phyloP scores from a whole-genome alignment of 176 grass and related monocot genomes.

The Carex cristatella region DNA sequence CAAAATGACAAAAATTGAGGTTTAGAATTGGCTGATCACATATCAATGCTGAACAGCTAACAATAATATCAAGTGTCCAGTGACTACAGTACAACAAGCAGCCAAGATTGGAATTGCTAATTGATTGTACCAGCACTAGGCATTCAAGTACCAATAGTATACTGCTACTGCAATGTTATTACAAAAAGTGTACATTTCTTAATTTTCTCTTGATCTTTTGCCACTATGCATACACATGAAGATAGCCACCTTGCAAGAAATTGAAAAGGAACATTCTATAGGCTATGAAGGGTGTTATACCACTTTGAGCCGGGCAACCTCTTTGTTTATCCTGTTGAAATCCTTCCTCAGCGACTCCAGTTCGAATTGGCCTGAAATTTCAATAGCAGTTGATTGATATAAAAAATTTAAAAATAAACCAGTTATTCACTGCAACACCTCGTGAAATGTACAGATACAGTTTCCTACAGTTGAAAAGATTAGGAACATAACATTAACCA shows the following conservation, averaged over 20 bases:
- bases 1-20: not conserved
- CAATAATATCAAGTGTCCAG: not conserved
- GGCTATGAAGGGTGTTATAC: constrained; percentile 25
- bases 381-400: not conserved
- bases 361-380: constrained; percentile 64
- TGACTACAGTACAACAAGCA: not conserved
- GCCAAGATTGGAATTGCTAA: not conserved
- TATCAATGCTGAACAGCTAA: not conserved
- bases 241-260: not conserved
- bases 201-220: not conserved
- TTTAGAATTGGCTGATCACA: not conserved
- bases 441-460: not conserved
- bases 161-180: not conserved
- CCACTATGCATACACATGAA: not conserved
- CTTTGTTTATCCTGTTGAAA: constrained; percentile 81
- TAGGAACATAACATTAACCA: not conserved
- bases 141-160: not conserved
- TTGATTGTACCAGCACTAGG: not conserved
- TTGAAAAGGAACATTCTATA: not conserved
- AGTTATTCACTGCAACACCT: not conserved
- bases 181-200: not conserved
- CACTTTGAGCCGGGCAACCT: constrained; percentile 70
- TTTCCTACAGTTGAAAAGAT: not conserved
- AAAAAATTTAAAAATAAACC: not conserved
- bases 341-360: constrained; percentile 66